Evolutionary conservation across 352 stramenopile genomes (phyloP).

Genomic region (Phytophthora sojae): DNA sequence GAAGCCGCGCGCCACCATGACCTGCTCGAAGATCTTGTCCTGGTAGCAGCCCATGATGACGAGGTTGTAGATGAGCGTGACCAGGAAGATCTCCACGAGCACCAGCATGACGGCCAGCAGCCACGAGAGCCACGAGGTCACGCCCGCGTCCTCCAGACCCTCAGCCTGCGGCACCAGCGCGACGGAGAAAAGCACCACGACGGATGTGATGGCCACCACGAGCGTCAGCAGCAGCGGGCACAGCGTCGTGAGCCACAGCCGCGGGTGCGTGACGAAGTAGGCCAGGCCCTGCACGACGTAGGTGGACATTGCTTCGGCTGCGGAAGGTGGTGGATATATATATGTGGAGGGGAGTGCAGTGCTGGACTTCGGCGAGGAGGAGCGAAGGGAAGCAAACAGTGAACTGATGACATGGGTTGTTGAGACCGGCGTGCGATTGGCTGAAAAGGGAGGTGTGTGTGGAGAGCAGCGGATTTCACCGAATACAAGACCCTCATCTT

Average conservation of each 20-base stretch:
- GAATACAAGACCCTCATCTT: too few species aligned
- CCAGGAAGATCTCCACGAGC: constrained; percentile 74
- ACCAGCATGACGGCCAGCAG: constrained; percentile 65
- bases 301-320: constrained; percentile 46
- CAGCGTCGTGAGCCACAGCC: constrained; percentile 61
- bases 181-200: constrained; percentile 54
- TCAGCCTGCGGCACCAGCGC: constrained; percentile 60
- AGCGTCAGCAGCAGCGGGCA: constrained; percentile 70
- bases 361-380: neutral
- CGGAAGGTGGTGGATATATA: neutral
- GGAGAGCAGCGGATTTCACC: too few species aligned
- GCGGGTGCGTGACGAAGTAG: constrained; percentile 71
- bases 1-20: constrained; percentile 57
- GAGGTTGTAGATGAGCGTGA: constrained; percentile 76
- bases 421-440: neutral
- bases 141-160: constrained; percentile 46
- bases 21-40: constrained; percentile 73
- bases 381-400: neutral
- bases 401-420: neutral
- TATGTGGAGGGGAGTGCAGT: too few species aligned
- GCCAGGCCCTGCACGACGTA: constrained; percentile 58
- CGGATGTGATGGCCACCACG: constrained; percentile 50
- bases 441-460: neutral
- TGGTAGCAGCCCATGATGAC: constrained; percentile 61
- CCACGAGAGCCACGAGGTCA: constrained; percentile 57